These are phyloP conservation scores for Coniophora puteana DNA, from an alignment of 1,284 basidiomycete species.

Conservation along the genomic window DNA sequence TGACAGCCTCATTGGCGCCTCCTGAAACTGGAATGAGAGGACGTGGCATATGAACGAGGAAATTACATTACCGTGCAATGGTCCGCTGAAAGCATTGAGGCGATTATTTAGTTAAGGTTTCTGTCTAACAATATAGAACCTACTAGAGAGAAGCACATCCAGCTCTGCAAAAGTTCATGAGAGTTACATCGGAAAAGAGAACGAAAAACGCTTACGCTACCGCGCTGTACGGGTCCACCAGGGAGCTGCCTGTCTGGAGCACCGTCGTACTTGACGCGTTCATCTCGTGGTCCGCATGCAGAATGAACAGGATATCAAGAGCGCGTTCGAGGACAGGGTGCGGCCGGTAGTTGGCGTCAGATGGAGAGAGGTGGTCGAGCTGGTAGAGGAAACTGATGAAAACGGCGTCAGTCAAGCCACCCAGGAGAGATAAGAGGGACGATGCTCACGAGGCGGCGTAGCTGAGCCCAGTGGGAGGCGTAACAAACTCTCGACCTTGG, in stretches of 20 bases:
- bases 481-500: conserved; percentile 85
- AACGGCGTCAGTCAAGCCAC: not conserved
- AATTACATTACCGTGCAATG: conserved; percentile 70
- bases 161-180: conserved; percentile 42
- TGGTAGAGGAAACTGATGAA: conserved; percentile 74
- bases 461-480: conserved; percentile 74
- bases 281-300: conserved; percentile 87
- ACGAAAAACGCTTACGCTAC: conserved; percentile 53
- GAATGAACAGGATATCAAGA: conserved; percentile 79
- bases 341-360: conserved; percentile 57
- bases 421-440: not conserved
- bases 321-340: conserved; percentile 83
- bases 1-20: conserved; percentile 86
- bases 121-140: no score
- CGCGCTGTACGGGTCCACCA: conserved; percentile 85
- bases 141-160: conserved; percentile 83
- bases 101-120: no score
- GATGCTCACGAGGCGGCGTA: conserved; percentile 75
- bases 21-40: conserved; percentile 33
- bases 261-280: conserved; percentile 84
- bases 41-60: conserved; percentile 7
- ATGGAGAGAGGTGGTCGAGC: conserved; percentile 66
- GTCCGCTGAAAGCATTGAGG: conserved; percentile 68
- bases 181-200: conserved; percentile 3
- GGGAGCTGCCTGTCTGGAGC: conserved; percentile 80